These are phyloP conservation scores for Penicillium taxi DNA, from an alignment of 495 filamentous ascomycete species.

Conservation along the genomic window DNA sequence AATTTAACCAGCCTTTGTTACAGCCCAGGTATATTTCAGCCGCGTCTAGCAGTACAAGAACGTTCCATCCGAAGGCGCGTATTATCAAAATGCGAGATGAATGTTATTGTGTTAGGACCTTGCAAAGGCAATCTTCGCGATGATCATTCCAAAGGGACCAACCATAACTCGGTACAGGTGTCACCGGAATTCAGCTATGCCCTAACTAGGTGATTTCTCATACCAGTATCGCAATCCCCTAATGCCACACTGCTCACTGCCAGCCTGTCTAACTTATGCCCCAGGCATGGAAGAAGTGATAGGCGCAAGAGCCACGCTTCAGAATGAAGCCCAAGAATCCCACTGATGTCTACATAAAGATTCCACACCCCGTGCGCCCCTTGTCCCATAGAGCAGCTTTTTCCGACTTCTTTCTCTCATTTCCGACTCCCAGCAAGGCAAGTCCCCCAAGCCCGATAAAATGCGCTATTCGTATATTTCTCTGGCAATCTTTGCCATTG, in stretches of 20 bases:
- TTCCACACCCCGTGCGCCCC: conserved; percentile 8
- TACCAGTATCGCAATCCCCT: conserved; percentile 8
- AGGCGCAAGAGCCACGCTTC: conserved; percentile 10
- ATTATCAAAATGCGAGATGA: background rate
- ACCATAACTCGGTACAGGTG: background rate
- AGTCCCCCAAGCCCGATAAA: background rate
- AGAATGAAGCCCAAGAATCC: conserved; percentile 7
- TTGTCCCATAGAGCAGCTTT: conserved; percentile 3
- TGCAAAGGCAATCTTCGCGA: conserved; percentile 2
- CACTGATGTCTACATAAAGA: conserved; percentile 12
- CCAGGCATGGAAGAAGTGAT: conserved; percentile 15
- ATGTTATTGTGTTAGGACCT: conserved; percentile 2
- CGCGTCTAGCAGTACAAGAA: no score
- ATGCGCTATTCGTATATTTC: conserved; percentile 22
- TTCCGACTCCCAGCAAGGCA: conserved; percentile 6
- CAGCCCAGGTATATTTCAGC: no score
- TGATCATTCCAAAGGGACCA: conserved; percentile 18
- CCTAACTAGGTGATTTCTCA: conserved; percentile 4
- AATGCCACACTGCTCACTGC: no score
- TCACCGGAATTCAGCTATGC: conserved; percentile 5
- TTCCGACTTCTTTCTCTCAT: conserved; percentile 14
- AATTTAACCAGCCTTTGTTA: no score
- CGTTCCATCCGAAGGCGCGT: conserved; percentile 1
- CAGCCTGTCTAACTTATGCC: conserved; percentile 5
- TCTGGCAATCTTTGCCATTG: conserved; percentile 17